Evolutionary conservation across 805 yeast genomes (phyloP), one percentile per base, ranked within the genome.

Genomic region (Saturnispora sekii): DNA sequence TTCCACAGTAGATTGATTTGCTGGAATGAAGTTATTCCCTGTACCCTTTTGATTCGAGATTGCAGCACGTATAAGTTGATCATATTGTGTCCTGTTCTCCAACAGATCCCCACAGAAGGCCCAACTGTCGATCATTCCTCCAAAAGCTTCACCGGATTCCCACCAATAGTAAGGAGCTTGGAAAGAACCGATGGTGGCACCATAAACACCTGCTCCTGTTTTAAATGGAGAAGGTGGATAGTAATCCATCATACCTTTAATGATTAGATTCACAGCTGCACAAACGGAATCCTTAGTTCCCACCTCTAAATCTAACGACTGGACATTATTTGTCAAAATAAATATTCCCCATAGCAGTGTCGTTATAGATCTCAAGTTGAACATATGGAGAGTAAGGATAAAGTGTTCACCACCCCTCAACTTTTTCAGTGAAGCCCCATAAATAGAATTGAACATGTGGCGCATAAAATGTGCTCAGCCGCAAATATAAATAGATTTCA

Each of bases 111-210:
- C 69, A 62, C 90, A 82, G 54, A 77, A 74, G 53, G 65, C 77
- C 69, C 84, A 74, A 58, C 79, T 84, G 61, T 87, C 95, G 33
- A 90, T 59, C 66, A 84, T 60, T 31, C 75, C 68, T 9, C 81
- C 82, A 68, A 73, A 72, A 1, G 83, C 87, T 46, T 84, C 93
- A 53, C 95, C 95, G 29, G 93, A 88, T 64, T 83, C 84, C 94
- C 94, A 84, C 94, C 94, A 84, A 66, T 84, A 84, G 69, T 84
- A 84, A 2, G 94, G 94, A 52, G 63, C 53, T 10, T 74, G 67
- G 60, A 84, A 81, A 81, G 76, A 70, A 30, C 95, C 95, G 12
- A 82, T 68, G 15, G 83, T 70, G 35, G 84, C 81, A 31, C 93
- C 94, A 36, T 67, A 61, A 30, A 72, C 66, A 21, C 61, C 56